A percentile compares a stretch with the other conserved stretches of the same genome.
phyloP scores from a whole-genome alignment of 2,329 filamentous ascomycete species.

The Acarospora socialis region DNA sequence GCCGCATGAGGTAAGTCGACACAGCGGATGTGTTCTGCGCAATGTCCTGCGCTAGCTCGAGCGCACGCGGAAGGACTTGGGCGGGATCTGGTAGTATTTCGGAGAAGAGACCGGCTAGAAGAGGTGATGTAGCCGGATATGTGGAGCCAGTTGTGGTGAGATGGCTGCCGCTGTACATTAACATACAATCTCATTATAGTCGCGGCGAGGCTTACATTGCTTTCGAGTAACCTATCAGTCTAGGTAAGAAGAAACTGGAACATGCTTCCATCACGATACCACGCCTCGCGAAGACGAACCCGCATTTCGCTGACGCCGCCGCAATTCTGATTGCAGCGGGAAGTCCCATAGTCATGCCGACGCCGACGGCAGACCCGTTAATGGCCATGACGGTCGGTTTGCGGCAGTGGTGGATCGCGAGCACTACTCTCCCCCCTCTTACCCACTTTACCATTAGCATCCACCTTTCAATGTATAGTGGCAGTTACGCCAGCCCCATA shows the following conservation, averaged over 20 bases:
- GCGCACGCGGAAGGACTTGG: too few species aligned
- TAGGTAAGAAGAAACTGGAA: constrained; percentile 56
- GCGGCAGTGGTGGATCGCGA: constrained; percentile 43
- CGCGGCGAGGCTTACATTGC: too few species aligned
- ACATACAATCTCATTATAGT: too few species aligned
- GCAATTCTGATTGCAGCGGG: constrained; percentile 43
- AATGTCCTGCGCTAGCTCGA: constrained; percentile 46
- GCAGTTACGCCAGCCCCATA: too few species aligned
- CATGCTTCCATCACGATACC: constrained; percentile 61
- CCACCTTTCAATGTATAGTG: too few species aligned
- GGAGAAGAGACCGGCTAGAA: constrained; percentile 49
- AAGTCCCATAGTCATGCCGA: constrained; percentile 46
- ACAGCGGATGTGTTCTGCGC: constrained; percentile 44
- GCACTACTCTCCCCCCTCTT: constrained; percentile 31
- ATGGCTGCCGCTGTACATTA: too few species aligned
- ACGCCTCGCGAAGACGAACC: constrained; percentile 58
- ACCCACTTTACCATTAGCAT: too few species aligned
- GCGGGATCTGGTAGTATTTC: constrained; percentile 45
- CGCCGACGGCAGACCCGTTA: constrained; percentile 41
- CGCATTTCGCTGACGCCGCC: constrained; percentile 48
- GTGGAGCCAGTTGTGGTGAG: constrained; percentile 53
- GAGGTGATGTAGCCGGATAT: constrained; percentile 36
- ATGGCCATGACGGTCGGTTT: constrained; percentile 43
- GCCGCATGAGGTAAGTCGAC: constrained; percentile 46
- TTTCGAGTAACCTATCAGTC: constrained; percentile 50